phyloP scores from a whole-genome alignment of 495 filamentous ascomycete genomes.

The Gamarada debralockiae region DNA sequence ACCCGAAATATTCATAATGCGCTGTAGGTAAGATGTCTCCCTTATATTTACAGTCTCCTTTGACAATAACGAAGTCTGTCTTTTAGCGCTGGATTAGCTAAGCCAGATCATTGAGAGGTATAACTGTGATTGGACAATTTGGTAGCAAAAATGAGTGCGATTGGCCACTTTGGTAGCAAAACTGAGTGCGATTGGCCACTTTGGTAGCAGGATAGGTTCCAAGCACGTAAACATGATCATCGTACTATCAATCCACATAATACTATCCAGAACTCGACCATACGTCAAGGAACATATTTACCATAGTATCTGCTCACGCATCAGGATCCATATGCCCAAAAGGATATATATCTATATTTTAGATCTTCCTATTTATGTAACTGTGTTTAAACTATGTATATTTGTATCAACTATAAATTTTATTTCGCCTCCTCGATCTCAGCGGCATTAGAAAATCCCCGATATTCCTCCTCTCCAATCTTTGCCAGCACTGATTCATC shows the following conservation, averaged over 20 bases:
- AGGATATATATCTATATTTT: background rate
- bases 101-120: background rate
- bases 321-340: background rate
- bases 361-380: background rate
- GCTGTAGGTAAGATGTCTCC: background rate
- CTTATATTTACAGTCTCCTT: background rate
- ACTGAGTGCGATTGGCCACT: too few species aligned
- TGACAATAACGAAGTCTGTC: background rate
- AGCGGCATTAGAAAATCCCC: slow-evolving; percentile 27
- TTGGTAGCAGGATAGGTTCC: too few species aligned
- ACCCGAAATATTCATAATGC: background rate
- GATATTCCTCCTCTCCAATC: slow-evolving; percentile 36
- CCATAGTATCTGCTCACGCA: background rate
- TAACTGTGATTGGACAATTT: slow-evolving; percentile 8
- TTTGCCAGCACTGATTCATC: slow-evolving; percentile 25
- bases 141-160: background rate
- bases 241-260: background rate
- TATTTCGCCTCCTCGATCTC: slow-evolving; percentile 4
- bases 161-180: slow-evolving; percentile 6
- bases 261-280: background rate
- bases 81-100: background rate
- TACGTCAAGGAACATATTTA: background rate
- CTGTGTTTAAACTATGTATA: background rate
- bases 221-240: too few species aligned
- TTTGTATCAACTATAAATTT: too few species aligned